phyloP scores from a whole-genome alignment of 768 basidiomycete genomes.

The Amanita fuliginea region DNA sequence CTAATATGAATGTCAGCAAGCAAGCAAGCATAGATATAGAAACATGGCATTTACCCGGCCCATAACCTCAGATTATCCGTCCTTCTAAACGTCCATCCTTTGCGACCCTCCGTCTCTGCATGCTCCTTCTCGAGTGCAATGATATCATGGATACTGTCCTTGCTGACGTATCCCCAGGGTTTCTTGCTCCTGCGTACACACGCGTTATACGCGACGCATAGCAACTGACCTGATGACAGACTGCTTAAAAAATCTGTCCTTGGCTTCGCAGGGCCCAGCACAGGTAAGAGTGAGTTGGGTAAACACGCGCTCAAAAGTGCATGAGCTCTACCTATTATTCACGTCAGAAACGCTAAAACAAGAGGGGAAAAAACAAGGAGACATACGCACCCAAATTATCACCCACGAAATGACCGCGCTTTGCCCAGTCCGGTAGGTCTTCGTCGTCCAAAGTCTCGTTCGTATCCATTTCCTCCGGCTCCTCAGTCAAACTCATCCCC shows the following conservation, averaged over 20 bases:
- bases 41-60: conserved; percentile 75
- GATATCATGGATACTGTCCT: conserved; percentile 73
- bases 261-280: conserved; percentile 20
- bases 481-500: conserved; percentile 35
- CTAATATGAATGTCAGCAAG: too few species aligned
- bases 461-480: conserved; percentile 38
- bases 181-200: conserved; percentile 71
- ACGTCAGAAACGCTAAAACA: conserved; percentile 2
- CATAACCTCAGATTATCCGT: conserved; percentile 81
- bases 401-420: conserved; percentile 38
- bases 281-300: conserved; percentile 39
- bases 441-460: conserved; percentile 41
- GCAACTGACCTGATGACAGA: conserved; percentile 66
- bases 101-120: conserved; percentile 30
- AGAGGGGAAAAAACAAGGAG: too few species aligned
- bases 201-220: conserved; percentile 74
- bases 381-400: conserved; percentile 54
- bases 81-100: conserved; percentile 76
- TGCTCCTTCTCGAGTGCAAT: conserved; percentile 44
- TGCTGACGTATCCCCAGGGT: conserved; percentile 82
- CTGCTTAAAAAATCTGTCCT: conserved; percentile 36
- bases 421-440: conserved; percentile 72
- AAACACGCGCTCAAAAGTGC: conserved; percentile 50
- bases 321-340: conserved; percentile 46
- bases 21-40: too few species aligned